Percentiles rank a stretch among this genome's conserved stretches.
Evolutionary conservation across 2,329 filamentous ascomycete genomes (phyloP).

Genomic region (Trematosphaeria pertusa): DNA sequence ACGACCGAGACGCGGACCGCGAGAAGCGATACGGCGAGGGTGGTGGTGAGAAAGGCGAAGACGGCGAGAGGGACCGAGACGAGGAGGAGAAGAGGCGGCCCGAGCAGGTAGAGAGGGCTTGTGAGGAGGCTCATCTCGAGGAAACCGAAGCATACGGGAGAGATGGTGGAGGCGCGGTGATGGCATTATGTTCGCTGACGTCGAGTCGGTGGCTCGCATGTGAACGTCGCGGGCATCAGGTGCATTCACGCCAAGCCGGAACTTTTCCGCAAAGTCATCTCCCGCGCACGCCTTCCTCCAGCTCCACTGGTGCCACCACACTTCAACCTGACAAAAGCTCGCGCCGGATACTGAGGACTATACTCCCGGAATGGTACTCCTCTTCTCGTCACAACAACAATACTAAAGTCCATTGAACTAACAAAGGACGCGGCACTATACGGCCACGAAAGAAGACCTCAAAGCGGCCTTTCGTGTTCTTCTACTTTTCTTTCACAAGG

Average conservation of each 20-base stretch:
- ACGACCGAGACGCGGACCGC: constrained; percentile 50
- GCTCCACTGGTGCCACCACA: neutral
- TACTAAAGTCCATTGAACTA: too few relatives aligned
- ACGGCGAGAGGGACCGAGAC: constrained; percentile 49
- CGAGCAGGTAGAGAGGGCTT: constrained; percentile 42
- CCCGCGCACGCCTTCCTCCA: neutral
- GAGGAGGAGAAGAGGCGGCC: constrained; percentile 45
- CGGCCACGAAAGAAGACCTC: too few relatives aligned
- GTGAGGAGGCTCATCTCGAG: constrained; percentile 9
- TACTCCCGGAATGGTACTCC: too few relatives aligned
- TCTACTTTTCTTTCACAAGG: too few relatives aligned
- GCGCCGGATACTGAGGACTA: too few relatives aligned
- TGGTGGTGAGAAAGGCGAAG: constrained; percentile 49
- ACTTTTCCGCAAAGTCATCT: too few relatives aligned
- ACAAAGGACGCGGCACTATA: too few relatives aligned
- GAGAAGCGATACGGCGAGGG: constrained; percentile 47
- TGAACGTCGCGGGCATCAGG: constrained; percentile 5
- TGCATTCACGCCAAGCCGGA: neutral
- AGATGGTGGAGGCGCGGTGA: neutral
- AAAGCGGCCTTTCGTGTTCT: too few relatives aligned
- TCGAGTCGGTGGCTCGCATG: constrained; percentile 1
- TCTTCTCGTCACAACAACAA: too few relatives aligned
- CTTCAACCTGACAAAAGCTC: too few relatives aligned
- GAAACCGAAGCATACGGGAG: neutral
- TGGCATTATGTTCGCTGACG: neutral